Evolutionary conservation across 2,329 filamentous ascomycete species (phyloP).

Genomic region (Biscogniauxia mediterranea): DNA sequence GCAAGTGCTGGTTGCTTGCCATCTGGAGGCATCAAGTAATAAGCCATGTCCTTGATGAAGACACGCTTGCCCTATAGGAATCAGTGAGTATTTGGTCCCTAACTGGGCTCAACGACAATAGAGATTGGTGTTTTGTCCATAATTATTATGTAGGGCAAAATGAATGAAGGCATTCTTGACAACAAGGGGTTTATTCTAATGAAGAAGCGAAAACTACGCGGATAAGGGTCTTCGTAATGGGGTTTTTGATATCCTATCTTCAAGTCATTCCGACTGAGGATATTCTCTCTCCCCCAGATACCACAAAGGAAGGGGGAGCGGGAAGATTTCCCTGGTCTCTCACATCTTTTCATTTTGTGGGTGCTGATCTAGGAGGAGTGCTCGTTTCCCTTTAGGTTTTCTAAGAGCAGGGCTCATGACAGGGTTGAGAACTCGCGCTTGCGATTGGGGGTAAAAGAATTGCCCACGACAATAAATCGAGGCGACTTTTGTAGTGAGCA

Average conservation of each 20-base stretch:
- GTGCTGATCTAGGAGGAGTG: background rate
- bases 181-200: background rate
- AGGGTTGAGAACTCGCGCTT: constrained; percentile 11
- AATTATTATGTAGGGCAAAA: constrained; percentile 3
- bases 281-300: background rate
- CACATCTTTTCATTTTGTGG: background rate
- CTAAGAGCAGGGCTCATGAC: background rate
- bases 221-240: background rate
- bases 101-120: constrained; percentile 10
- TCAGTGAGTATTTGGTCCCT: constrained; percentile 40
- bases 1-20: constrained; percentile 67
- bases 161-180: background rate
- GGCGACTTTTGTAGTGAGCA: background rate
- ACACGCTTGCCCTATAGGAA: constrained; percentile 73
- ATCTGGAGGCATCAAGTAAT: constrained; percentile 82
- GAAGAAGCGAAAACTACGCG: background rate
- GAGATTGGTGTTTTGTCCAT: background rate
- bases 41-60: constrained; percentile 97
- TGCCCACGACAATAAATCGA: background rate
- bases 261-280: background rate
- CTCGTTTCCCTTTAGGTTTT: background rate
- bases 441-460: constrained; percentile 15
- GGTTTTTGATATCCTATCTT: background rate
- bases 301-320: background rate
- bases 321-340: background rate